Conservation (phyloP, 768 basidiomycete species). For the Suillus brevipes region DNA sequence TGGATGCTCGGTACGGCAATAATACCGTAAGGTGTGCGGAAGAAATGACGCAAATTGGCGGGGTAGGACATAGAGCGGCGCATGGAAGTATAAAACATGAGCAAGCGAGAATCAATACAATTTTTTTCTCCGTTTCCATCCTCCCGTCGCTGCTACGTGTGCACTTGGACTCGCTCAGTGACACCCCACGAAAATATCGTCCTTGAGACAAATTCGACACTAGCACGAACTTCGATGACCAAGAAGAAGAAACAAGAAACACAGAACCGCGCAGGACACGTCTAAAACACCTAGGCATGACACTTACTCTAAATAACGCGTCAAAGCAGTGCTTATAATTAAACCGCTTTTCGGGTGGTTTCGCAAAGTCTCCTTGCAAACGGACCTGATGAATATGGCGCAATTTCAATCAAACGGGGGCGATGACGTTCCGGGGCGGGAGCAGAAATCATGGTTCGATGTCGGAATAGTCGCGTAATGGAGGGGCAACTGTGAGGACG, state of each 20-base stretch:
- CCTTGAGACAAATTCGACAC: neutral
- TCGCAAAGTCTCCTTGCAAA: constrained; percentile 88
- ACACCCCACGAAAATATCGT: neutral
- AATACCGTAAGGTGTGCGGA: neutral
- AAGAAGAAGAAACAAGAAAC: neutral
- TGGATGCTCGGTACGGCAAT: neutral
- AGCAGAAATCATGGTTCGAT: constrained; percentile 1
- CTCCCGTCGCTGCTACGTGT: neutral
- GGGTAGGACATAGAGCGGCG: constrained; percentile 1
- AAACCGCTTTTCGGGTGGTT: constrained; percentile 83
- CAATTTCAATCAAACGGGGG: neutral
- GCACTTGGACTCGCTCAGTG: neutral
- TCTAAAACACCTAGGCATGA: neutral
- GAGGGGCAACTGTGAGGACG: neutral
- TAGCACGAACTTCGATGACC: neutral
- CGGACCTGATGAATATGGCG: constrained; percentile 49
- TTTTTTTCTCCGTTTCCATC: neutral
- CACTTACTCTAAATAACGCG: constrained; percentile 77
- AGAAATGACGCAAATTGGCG: neutral
- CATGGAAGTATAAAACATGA: neutral
- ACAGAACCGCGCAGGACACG: neutral
- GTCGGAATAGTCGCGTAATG: constrained; percentile 11
- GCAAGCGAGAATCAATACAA: neutral
- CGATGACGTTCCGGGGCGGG: neutral
- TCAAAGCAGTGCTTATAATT: constrained; percentile 91